Conservation (phyloP, 768 basidiomycete genomes). For the Suillus luteus region DNA sequence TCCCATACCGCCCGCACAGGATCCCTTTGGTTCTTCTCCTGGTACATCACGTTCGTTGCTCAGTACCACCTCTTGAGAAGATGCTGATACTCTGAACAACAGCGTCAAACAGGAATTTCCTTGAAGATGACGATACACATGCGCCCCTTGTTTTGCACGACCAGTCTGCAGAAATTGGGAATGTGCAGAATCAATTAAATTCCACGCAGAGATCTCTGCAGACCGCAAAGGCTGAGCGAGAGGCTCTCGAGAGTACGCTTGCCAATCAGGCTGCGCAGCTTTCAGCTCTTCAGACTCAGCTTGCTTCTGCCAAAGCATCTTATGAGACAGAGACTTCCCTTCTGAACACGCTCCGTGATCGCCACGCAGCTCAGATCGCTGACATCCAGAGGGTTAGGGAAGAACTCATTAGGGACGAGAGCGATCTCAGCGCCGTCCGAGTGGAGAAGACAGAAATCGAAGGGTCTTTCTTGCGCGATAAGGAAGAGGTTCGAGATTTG, state of each 20-base stretch:
- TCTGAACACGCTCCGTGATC: conserved; percentile 66
- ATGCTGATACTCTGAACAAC: neutral
- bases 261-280: conserved; percentile 74
- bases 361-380: conserved; percentile 62
- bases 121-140: conserved; percentile 64
- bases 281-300: conserved; percentile 77
- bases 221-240: conserved; percentile 65
- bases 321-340: conserved; percentile 84
- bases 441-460: conserved; percentile 93
- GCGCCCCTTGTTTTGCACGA: conserved; percentile 61
- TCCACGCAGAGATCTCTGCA: conserved; percentile 77
- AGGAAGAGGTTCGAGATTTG: conserved; percentile 88
- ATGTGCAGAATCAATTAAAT: conserved; percentile 80
- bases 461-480: conserved; percentile 83
- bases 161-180: conserved; percentile 84
- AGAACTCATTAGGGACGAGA: conserved; percentile 87
- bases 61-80: conserved; percentile 7
- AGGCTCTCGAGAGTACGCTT: conserved; percentile 61
- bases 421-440: conserved; percentile 84
- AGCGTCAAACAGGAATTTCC: conserved; percentile 51
- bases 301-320: conserved; percentile 79
- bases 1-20: conserved; percentile 31
- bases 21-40: conserved; percentile 53
- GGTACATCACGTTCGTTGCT: conserved; percentile 26
- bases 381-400: conserved; percentile 73